Evolutionary conservation across 495 filamentous ascomycete genomes (phyloP).

Genomic region (Xylaria longipes): DNA sequence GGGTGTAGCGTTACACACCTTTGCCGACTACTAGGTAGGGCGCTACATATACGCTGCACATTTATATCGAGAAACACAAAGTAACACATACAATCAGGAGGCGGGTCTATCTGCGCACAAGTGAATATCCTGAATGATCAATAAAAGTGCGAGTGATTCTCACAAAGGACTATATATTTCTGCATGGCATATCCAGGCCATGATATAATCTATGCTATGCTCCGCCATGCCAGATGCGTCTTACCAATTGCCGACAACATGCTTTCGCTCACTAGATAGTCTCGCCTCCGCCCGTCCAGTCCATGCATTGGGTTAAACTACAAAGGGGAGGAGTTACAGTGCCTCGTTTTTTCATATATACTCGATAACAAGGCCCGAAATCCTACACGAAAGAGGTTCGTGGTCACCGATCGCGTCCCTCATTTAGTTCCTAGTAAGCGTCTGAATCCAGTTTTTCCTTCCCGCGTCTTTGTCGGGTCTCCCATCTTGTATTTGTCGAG

Average conservation of each 20-base stretch:
- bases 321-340: not conserved
- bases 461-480: slow-evolving; percentile 1
- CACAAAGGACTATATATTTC: slow-evolving; percentile 1
- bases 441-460: not conserved
- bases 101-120: not conserved
- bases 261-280: slow-evolving; percentile 5
- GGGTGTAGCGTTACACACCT: not conserved
- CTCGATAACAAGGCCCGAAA: not conserved
- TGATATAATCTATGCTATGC: slow-evolving; percentile 13
- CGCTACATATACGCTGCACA: too few species aligned
- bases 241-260: not conserved
- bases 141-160: not conserved
- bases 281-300: not conserved
- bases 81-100: not conserved
- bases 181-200: slow-evolving; percentile 6
- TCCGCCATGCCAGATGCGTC: not conserved
- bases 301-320: slow-evolving; percentile 1
- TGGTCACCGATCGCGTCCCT: slow-evolving; percentile 8
- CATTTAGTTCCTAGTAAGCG: not conserved
- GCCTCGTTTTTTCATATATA: not conserved
- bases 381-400: not conserved
- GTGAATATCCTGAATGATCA: not conserved
- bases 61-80: not conserved
- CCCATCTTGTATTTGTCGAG: not conserved
- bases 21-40: too few species aligned